Conservation (phyloP, 306 rosid genomes). For the Corylus avellana region DNA sequence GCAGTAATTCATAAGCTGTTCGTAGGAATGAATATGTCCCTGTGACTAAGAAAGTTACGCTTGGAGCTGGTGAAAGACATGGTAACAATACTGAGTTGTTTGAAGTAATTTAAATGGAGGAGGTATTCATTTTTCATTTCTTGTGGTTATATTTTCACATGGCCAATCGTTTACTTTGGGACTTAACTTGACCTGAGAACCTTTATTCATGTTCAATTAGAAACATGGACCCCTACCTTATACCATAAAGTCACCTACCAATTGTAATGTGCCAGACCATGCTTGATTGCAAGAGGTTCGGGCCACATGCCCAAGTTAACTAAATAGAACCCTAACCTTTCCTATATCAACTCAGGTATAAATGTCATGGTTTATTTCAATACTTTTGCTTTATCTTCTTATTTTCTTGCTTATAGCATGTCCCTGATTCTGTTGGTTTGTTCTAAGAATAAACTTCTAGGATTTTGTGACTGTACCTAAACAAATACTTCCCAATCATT, state of each 20-base stretch:
- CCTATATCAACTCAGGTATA: neutral
- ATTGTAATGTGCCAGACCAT: neutral
- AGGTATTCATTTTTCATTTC: no score
- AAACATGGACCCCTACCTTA: neutral
- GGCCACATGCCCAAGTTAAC: neutral
- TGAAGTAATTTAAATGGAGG: no score
- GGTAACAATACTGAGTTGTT: no score
- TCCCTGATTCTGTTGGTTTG: neutral
- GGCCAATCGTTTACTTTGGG: no score
- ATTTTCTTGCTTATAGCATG: neutral
- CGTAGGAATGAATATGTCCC: no score
- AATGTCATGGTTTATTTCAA: neutral
- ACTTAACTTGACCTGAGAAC: no score
- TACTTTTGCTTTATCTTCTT: neutral
- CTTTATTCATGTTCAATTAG: no score
- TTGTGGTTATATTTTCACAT: no score
- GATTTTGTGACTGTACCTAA: neutral
- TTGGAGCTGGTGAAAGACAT: no score
- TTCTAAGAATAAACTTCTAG: no score
- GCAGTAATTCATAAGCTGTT: no score
- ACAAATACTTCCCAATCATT: neutral
- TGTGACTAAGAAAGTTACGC: no score
- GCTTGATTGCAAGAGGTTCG: neutral
- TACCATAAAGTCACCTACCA: neutral
- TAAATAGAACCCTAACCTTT: neutral